phyloP scores from a whole-genome alignment of 2,329 filamentous ascomycete genomes.

The Penicillium sp. region DNA sequence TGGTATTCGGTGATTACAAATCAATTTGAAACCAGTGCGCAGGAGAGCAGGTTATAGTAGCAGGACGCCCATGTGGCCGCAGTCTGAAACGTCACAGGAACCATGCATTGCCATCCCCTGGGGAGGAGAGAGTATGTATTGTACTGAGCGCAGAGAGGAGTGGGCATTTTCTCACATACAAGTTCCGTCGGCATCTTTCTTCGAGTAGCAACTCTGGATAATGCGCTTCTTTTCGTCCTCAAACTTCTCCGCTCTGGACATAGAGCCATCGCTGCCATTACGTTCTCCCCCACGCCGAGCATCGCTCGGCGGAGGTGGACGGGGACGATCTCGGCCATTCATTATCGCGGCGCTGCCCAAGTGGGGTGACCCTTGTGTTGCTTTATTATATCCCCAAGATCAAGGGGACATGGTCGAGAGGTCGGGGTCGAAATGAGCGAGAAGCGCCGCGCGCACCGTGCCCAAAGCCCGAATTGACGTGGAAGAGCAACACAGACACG shows the following conservation, averaged over 20 bases:
- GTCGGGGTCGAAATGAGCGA: constrained; percentile 11
- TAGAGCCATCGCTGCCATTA: constrained; percentile 32
- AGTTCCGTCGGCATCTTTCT: constrained; percentile 81
- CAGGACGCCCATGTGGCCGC: background rate
- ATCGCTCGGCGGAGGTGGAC: constrained; percentile 31
- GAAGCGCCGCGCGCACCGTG: constrained; percentile 8
- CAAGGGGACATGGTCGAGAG: constrained; percentile 35
- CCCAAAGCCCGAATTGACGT: constrained; percentile 5
- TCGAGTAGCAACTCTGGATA: constrained; percentile 89
- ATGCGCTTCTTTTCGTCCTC: constrained; percentile 96
- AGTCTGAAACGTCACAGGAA: constrained; percentile 1
- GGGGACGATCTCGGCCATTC: constrained; percentile 38
- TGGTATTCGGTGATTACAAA: background rate
- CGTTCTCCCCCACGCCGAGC: constrained; percentile 36
- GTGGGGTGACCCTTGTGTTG: constrained; percentile 20
- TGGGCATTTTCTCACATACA: constrained; percentile 55
- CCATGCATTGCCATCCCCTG: constrained; percentile 7
- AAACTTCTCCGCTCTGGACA: constrained; percentile 72
- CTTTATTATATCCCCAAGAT: constrained; percentile 25
- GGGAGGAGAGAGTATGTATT: constrained; percentile 8
- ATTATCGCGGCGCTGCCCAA: constrained; percentile 28
- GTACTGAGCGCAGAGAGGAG: constrained; percentile 6
- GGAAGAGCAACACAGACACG: background rate
- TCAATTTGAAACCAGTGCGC: background rate
- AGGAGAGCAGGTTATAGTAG: background rate